phyloP scores from a whole-genome alignment of 345 rosid genomes.

The Microcos paniculata region DNA sequence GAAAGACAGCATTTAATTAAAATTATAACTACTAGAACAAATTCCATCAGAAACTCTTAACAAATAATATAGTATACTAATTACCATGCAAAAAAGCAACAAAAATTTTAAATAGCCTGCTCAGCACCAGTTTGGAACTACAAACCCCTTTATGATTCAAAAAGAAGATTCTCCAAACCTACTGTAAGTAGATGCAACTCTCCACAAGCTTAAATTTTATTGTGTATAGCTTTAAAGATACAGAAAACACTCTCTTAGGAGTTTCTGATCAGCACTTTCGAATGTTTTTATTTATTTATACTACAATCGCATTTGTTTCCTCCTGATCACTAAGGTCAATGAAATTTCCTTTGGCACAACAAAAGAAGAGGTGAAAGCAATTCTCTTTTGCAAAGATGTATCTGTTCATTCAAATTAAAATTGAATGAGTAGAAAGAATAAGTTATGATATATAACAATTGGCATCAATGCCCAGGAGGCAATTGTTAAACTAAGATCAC shows the following conservation, averaged over 20 bases:
- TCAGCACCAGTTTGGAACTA: not conserved
- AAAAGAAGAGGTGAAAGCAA: not conserved
- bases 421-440: slow-evolving; percentile 1
- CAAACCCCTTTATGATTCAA: not conserved
- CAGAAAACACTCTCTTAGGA: not conserved
- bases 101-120: not conserved
- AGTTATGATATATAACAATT: not conserved
- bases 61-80: not conserved
- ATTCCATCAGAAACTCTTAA: slow-evolving; percentile 12
- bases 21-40: not conserved
- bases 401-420: not conserved
- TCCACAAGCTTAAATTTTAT: not conserved
- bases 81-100: not conserved
- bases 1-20: slow-evolving; percentile 8
- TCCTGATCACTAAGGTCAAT: not conserved
- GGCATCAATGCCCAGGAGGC: not conserved
- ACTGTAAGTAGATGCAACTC: not conserved
- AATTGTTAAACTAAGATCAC: not conserved
- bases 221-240: not conserved
- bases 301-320: not conserved
- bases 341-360: not conserved
- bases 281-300: not conserved
- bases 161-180: not conserved
- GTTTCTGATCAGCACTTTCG: not conserved
- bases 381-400: not conserved